Conservation (phyloP, 2,329 filamentous ascomycete species). For the Botrytis tulipae region DNA sequence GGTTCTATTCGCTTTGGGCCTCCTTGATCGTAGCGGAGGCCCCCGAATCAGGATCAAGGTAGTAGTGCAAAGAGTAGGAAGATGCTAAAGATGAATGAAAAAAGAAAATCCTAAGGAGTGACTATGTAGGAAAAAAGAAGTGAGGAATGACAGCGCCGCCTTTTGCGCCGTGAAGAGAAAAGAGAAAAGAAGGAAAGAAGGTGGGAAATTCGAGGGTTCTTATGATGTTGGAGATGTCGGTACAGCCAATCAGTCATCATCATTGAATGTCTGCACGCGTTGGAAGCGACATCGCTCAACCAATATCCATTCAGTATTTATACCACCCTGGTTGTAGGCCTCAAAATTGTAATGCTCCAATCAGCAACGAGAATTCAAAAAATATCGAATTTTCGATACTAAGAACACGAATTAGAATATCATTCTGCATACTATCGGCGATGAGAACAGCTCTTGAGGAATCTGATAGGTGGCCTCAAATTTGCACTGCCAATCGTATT, state of each 20-base stretch:
- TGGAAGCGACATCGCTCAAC: neutral
- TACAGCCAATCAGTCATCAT: slow-evolving; percentile 1
- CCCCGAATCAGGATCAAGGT: neutral
- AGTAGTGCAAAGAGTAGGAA: neutral
- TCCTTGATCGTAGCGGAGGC: slow-evolving; percentile 16
- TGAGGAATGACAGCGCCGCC: slow-evolving; percentile 9
- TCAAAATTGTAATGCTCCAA: slow-evolving; percentile 1
- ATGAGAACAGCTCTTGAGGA: neutral
- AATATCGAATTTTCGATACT: neutral
- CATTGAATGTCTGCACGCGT: too few relatives aligned
- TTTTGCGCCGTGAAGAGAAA: slow-evolving; percentile 9
- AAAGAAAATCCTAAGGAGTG: neutral
- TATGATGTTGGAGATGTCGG: neutral
- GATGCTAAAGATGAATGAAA: slow-evolving; percentile 1
- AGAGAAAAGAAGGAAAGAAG: neutral
- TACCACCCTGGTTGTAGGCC: neutral
- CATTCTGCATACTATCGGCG: neutral
- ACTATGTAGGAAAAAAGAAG: neutral
- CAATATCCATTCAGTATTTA: neutral
- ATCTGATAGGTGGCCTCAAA: neutral
- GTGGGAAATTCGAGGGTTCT: neutral
- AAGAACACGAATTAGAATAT: neutral
- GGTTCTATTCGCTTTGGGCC: slow-evolving; percentile 17
- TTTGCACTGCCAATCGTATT: neutral
- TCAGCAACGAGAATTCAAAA: neutral